Evolutionary conservation across 1,284 basidiomycete species (phyloP).

Genomic region (Ustilago xerochloae): DNA sequence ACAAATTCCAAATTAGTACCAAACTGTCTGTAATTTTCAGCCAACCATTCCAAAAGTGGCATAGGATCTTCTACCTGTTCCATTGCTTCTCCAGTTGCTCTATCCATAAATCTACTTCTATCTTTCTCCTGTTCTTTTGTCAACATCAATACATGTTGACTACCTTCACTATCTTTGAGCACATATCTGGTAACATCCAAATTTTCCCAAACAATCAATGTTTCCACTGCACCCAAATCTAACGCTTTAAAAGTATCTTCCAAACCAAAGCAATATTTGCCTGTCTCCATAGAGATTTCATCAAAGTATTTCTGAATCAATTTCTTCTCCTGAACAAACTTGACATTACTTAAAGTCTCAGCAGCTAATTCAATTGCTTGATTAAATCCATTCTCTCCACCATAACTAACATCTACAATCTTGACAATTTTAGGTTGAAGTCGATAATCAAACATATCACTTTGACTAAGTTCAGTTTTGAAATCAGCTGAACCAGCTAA

Average conservation of each 20-base stretch:
- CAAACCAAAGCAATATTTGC: conserved; percentile 97
- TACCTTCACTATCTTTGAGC: conserved; percentile 63
- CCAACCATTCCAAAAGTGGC: conserved; percentile 82
- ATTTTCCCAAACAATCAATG: conserved; percentile 98
- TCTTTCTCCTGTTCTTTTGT: conserved; percentile 72
- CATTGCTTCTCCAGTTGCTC: conserved; percentile 94
- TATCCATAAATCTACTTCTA: conserved; percentile 92
- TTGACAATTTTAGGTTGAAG: conserved; percentile 80
- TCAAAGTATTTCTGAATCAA: conserved; percentile 91
- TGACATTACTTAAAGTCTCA: conserved; percentile 96
- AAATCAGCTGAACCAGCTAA: conserved; percentile 98
- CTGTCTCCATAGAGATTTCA: conserved; percentile 97
- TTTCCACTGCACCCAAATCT: conserved; percentile 96
- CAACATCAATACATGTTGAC: conserved; percentile 59
- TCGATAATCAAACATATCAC: conserved; percentile 94
- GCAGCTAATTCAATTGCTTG: conserved; percentile 96
- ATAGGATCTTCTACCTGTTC: conserved; percentile 74
- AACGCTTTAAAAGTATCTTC: conserved; percentile 96
- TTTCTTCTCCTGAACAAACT: conserved; percentile 98
- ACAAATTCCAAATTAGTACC: conserved; percentile 86
- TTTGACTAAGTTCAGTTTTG: conserved; percentile 96
- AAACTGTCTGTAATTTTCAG: conserved; percentile 97
- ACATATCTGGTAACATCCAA: conserved; percentile 63
- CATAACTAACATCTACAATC: conserved; percentile 91
- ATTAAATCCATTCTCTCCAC: conserved; percentile 99